phyloP scores from a whole-genome alignment of 306 rosid genomes.

The Elaeagnus macrophylla region DNA sequence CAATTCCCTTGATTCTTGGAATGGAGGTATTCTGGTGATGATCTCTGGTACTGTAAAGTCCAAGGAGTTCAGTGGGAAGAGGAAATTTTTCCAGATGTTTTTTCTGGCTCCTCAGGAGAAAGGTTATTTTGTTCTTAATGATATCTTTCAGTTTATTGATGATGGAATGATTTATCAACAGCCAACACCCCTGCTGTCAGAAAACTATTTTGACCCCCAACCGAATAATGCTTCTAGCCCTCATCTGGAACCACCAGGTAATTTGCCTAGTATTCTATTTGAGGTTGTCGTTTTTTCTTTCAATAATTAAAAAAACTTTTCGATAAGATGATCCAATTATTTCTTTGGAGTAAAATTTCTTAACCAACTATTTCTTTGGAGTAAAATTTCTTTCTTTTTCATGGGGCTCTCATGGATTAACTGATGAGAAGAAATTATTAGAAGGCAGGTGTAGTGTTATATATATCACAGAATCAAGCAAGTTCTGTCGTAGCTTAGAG shows the following conservation, averaged over 20 bases:
- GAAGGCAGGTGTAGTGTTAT: too few species aligned
- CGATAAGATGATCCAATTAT: too few species aligned
- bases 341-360: too few species aligned
- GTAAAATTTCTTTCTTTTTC: too few species aligned
- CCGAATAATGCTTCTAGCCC: slow-evolving; percentile 43
- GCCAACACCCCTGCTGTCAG: slow-evolving; percentile 32
- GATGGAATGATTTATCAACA: slow-evolving; percentile 44
- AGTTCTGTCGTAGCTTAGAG: too few species aligned
- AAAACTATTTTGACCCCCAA: slow-evolving; percentile 41
- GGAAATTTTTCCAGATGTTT: slow-evolving; percentile 78
- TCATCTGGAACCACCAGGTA: slow-evolving; percentile 63
- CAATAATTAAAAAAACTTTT: not conserved
- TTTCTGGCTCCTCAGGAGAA: slow-evolving; percentile 92
- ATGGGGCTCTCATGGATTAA: too few species aligned
- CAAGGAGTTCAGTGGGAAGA: slow-evolving; percentile 49
- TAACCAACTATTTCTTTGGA: too few species aligned
- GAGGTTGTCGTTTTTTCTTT: not conserved
- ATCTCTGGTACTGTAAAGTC: slow-evolving; percentile 75
- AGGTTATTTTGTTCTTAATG: slow-evolving; percentile 81
- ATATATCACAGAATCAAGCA: too few species aligned
- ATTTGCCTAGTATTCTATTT: slow-evolving; percentile 3
- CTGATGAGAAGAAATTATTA: too few species aligned
- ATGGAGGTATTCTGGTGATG: slow-evolving; percentile 80
- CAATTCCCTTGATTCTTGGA: slow-evolving; percentile 80
- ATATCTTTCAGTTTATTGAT: slow-evolving; percentile 65